Percentiles rank a stretch among this genome's conserved stretches.
phyloP scores from a whole-genome alignment of 441 rosid species.

The Erodium moschatum region DNA sequence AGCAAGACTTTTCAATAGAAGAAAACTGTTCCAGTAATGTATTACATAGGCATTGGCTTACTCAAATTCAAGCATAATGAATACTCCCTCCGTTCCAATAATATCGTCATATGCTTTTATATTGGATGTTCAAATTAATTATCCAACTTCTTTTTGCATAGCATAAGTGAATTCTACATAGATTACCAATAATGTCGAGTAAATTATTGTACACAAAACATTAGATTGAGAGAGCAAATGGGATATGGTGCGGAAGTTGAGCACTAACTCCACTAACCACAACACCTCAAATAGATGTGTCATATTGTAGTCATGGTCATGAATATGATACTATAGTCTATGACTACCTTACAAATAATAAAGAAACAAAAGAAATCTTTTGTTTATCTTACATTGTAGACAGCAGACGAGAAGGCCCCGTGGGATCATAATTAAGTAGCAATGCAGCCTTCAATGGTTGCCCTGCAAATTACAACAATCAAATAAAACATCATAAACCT shows the following conservation, averaged over 20 bases:
- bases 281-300: not conserved
- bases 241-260: not conserved
- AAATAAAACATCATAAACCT: not conserved
- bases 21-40: not conserved
- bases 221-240: not conserved
- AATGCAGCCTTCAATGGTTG: conserved; percentile 61
- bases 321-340: not conserved
- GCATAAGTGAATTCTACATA: not conserved
- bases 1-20: not conserved
- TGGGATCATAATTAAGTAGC: conserved; percentile 62
- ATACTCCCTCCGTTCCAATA: not conserved
- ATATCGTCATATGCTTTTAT: not conserved
- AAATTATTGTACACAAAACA: not conserved
- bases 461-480: conserved; percentile 29
- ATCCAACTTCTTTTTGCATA: not conserved
- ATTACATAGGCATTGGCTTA: not conserved
- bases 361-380: not conserved
- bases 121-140: not conserved
- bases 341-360: no score
- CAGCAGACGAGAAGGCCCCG: conserved; percentile 67
- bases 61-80: not conserved
- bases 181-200: not conserved
- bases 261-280: not conserved
- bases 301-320: not conserved
- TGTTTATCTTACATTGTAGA: conserved; percentile 53